Evolutionary conservation across 202 grass and related monocot species (phyloP), one percentile per base, ranked within the genome.

Genomic region (Digitaria exilis): DNA sequence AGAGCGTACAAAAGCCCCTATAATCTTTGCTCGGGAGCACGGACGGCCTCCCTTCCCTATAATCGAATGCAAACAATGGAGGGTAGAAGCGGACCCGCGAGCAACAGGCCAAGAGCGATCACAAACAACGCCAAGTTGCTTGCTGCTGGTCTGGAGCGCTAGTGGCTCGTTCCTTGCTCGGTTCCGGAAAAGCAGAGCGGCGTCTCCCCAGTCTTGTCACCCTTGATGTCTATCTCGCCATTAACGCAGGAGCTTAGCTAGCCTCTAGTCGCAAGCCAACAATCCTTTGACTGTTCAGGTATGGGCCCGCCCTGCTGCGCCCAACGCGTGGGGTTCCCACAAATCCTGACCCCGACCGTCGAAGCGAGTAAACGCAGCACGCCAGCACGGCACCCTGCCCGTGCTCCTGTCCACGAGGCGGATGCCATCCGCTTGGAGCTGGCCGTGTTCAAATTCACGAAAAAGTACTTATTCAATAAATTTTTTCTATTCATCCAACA

Each of bases 121-220:
- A 51, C 17, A 61, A 5, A 12, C 9, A 39, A 77, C 30, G 72
- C 34, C 52, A 22, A 34, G 21, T 72, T 16, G 3, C 57, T n/a
- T 6, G 24, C 24, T 5, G 24, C 3, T 0, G 3, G 2, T 4
- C 9, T 3, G 24, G 29, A n/a, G n/a, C n/a, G n/a, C n/a, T n/a
- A n/a, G n/a, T n/a, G n/a, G n/a, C n/a, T n/a, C n/a, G n/a, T n/a
- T n/a, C n/a, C n/a, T n/a, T n/a, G n/a, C 19, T 62, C 11, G 0
- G 7, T 68, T 76, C 65, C 72, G 65, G 79, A 28, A 83, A 87
- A 76, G 78, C 52, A 71, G 45, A 82, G 71, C 52, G 71, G 54
- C 22, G 69, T 71, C 79, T 43, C 54, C 18, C 76, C 64, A 22
- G 79, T 78, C 79, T 9, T 72, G 85, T 87, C 85, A 77, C 34